Evolutionary conservation across 352 stramenopile genomes (phyloP).

Genomic region (Phytophthora meadii): DNA sequence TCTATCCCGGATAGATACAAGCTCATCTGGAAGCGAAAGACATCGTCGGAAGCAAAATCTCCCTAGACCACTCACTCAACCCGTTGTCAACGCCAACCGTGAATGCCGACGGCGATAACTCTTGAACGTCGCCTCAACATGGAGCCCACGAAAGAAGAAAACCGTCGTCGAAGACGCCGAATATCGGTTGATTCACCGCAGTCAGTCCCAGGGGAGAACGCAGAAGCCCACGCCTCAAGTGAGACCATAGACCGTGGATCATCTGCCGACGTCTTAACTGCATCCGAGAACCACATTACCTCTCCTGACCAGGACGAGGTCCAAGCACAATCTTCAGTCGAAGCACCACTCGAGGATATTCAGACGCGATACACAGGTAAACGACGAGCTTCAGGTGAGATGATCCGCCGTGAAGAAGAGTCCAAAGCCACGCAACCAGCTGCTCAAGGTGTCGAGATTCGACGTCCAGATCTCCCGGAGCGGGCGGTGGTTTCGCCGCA

Average conservation of each 20-base stretch:
- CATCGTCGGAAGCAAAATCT: slow-evolving; percentile 7
- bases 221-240: slow-evolving; percentile 8
- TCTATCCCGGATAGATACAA: slow-evolving; percentile 38
- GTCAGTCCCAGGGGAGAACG: slow-evolving; percentile 5
- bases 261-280: slow-evolving; percentile 26
- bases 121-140: slow-evolving; percentile 4
- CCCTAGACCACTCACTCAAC: no score
- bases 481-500: slow-evolving; percentile 20
- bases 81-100: not conserved
- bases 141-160: slow-evolving; percentile 21
- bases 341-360: slow-evolving; percentile 2
- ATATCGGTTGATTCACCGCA: slow-evolving; percentile 10
- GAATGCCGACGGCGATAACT: slow-evolving; percentile 12
- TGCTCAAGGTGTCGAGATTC: slow-evolving; percentile 20
- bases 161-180: slow-evolving; percentile 15
- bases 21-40: not conserved
- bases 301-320: slow-evolving; percentile 4
- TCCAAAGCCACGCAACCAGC: slow-evolving; percentile 9
- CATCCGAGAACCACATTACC: slow-evolving; percentile 14
- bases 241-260: slow-evolving; percentile 23
- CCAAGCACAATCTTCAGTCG: not conserved
- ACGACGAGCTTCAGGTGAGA: slow-evolving; percentile 29
- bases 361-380: slow-evolving; percentile 27
- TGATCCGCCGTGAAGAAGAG: slow-evolving; percentile 26
- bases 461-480: slow-evolving; percentile 25